Conservation (phyloP, 2,329 filamentous ascomycete species). For the Aschersonia sp. region DNA sequence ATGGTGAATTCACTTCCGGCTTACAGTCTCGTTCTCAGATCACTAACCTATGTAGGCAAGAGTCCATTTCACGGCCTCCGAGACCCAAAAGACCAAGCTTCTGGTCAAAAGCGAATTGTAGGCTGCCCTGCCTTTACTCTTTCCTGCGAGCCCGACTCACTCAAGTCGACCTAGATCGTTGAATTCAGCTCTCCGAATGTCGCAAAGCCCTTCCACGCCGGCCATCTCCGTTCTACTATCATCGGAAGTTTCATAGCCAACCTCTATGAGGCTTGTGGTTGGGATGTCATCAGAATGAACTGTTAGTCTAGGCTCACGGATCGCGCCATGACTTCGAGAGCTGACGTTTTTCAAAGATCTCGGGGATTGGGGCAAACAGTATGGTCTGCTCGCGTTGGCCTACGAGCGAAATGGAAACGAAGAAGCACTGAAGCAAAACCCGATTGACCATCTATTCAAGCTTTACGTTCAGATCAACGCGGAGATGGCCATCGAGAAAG, state of each 20-base stretch:
- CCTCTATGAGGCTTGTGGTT: conserved; percentile 54
- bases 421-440: conserved; percentile 53
- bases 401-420: conserved; percentile 65
- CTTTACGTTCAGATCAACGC: conserved; percentile 68
- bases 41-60: conserved; percentile 31
- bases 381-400: conserved; percentile 55
- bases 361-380: conserved; percentile 73
- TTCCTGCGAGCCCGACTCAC: neutral
- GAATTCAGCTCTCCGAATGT: conserved; percentile 82
- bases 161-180: conserved; percentile 33
- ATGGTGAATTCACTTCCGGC: conserved; percentile 8
- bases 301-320: conserved; percentile 8
- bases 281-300: conserved; percentile 62
- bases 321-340: neutral
- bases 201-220: conserved; percentile 71
- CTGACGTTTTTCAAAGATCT: conserved; percentile 31
- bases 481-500: conserved; percentile 52
- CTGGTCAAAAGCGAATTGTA: conserved; percentile 45
- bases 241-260: conserved; percentile 67
- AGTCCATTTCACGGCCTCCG: conserved; percentile 45
- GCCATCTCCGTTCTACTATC: conserved; percentile 64
- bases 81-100: conserved; percentile 44
- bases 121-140: neutral
- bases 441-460: conserved; percentile 70
- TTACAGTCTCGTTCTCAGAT: neutral